phyloP scores from a whole-genome alignment of 306 rosid genomes.

The Sicyos baderoa region DNA sequence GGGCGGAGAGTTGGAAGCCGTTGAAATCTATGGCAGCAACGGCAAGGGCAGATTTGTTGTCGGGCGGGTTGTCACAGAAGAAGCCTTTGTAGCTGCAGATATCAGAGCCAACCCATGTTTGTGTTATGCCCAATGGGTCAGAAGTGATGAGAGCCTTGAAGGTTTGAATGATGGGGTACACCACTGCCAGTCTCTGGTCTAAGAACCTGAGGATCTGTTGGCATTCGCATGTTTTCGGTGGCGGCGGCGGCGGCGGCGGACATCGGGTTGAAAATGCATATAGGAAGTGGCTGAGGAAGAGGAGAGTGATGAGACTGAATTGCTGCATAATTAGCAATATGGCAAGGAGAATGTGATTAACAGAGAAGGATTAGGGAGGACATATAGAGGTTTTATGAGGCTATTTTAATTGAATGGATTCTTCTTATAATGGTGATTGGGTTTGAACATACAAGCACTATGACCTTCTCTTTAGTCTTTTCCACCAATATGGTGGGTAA shows the following conservation, averaged over 20 bases:
- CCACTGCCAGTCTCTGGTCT: slow-evolving; percentile 29
- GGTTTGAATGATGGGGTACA: slow-evolving; percentile 32
- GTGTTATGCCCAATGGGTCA: slow-evolving; percentile 36
- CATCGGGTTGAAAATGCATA: slow-evolving; percentile 1
- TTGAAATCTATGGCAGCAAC: slow-evolving; percentile 39
- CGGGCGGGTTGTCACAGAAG: slow-evolving; percentile 38
- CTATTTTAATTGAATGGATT: not conserved
- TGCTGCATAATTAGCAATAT: slow-evolving; percentile 15
- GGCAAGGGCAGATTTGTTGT: slow-evolving; percentile 25
- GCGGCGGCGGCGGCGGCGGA: not conserved
- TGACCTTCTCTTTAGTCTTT: not conserved
- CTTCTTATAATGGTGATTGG: not conserved
- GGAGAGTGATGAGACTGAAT: slow-evolving; percentile 12
- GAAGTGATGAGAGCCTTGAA: slow-evolving; percentile 36
- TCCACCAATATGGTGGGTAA: slow-evolving; percentile 7
- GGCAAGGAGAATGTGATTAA: not conserved
- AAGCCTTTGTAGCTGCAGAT: slow-evolving; percentile 39
- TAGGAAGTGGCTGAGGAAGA: slow-evolving; percentile 1
- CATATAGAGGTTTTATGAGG: not conserved
- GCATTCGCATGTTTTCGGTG: not conserved
- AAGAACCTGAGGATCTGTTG: slow-evolving; percentile 20
- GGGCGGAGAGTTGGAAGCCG: slow-evolving; percentile 40
- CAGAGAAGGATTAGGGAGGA: not conserved
- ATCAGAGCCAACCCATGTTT: slow-evolving; percentile 39
- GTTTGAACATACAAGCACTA: not conserved